Percentiles rank a stretch among this genome's conserved stretches.
Evolutionary conservation across 75 land plant genomes (phyloP).

Genomic region (Pseudotsuga menziesii): DNA sequence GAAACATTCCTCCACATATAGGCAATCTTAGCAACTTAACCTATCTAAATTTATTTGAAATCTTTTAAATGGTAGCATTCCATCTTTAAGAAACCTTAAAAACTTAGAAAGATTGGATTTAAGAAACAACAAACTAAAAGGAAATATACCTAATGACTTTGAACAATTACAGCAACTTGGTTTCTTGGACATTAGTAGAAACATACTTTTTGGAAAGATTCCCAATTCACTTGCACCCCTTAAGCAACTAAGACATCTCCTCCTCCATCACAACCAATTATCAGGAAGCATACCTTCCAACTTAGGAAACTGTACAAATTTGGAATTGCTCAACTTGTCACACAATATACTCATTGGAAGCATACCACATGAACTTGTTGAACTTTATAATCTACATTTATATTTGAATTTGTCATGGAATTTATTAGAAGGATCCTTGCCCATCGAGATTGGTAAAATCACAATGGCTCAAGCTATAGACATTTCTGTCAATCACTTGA

Average conservation of each 20-base stretch:
- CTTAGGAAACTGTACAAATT: neutral
- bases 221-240: neutral
- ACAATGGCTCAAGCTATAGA: slow-evolving; percentile 5
- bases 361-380: slow-evolving; percentile 11
- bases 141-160: slow-evolving; percentile 17
- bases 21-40: slow-evolving; percentile 3
- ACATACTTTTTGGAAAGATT: too few relatives aligned
- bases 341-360: slow-evolving; percentile 8
- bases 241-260: slow-evolving; percentile 4
- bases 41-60: slow-evolving; percentile 19
- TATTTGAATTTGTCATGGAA: slow-evolving; percentile 7
- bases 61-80: slow-evolving; percentile 16
- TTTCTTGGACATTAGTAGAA: too few relatives aligned
- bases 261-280: slow-evolving; percentile 15
- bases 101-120: too few relatives aligned
- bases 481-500: slow-evolving; percentile 8
- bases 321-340: slow-evolving; percentile 10
- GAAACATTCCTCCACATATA: neutral
- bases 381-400: neutral
- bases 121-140: slow-evolving; percentile 12
- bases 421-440: slow-evolving; percentile 16
- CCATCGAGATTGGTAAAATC: slow-evolving; percentile 12
- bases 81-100: neutral
- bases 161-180: slow-evolving; percentile 4
- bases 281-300: slow-evolving; percentile 20